phyloP scores from a whole-genome alignment of 2,329 filamentous ascomycete species.

The Fusarium gaditjirri region DNA sequence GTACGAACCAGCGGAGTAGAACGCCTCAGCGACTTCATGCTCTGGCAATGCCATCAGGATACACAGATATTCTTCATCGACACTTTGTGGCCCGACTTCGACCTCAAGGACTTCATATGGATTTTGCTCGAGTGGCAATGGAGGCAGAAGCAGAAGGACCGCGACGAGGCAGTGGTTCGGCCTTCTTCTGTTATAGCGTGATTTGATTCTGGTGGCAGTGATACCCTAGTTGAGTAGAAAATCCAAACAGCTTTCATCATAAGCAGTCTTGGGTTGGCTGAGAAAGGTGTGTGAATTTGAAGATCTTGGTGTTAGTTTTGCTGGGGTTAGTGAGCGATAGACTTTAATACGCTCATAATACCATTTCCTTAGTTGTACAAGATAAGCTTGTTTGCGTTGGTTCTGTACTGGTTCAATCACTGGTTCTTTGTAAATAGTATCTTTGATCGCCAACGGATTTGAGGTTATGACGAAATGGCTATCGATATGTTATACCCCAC shows the following conservation, averaged over 20 bases:
- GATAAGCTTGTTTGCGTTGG: background rate
- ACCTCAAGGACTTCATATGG: conserved; percentile 91
- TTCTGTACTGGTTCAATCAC: background rate
- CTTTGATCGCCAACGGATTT: background rate
- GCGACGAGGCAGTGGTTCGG: conserved; percentile 58
- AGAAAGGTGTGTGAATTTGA: conserved; percentile 3
- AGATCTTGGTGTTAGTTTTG: conserved; percentile 3
- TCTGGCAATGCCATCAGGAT: conserved; percentile 96
- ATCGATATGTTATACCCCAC: conserved; percentile 7
- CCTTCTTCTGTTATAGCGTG: conserved; percentile 41
- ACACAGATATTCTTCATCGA: conserved; percentile 94
- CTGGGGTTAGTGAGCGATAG: conserved; percentile 1
- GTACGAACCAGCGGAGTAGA: conserved; percentile 93
- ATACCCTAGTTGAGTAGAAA: conserved; percentile 39
- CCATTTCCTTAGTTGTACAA: background rate
- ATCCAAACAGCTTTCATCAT: conserved; percentile 2
- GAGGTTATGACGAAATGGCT: conserved; percentile 41
- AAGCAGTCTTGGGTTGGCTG: conserved; percentile 10
- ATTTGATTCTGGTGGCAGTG: conserved; percentile 31
- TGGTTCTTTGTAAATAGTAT: background rate
- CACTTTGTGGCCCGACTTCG: conserved; percentile 95
- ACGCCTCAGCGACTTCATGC: conserved; percentile 95
- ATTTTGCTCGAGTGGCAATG: conserved; percentile 92
- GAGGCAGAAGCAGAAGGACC: conserved; percentile 67
- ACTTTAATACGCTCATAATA: conserved; percentile 1